Base-by-base conservation (phyloP, 2,329 filamentous ascomycete genomes). In the Talaromyces islandicus region DNA sequence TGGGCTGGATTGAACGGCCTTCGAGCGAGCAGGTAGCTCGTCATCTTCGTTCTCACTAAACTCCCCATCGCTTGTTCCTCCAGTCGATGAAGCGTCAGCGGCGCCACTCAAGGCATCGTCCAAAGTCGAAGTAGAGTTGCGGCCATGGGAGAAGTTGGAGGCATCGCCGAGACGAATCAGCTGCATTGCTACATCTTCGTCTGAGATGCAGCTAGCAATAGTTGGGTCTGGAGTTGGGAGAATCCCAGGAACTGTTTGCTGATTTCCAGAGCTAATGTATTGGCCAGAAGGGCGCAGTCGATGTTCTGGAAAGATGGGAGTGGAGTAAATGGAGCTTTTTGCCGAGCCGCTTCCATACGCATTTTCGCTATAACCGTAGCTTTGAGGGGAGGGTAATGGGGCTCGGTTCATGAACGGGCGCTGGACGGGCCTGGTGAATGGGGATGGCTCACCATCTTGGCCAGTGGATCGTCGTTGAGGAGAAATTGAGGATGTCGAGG, bases 401-500 rank as follows among this genome's bases (percentile, higher is more conserved):
- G 88, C 88, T 60, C 88, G 84, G 70, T 91, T 91, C 64, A 84
- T 84, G 71, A 94, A 95, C 6, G 89, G 89, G 68, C 92, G 90
- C 68, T 94, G 90, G 56, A 86, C 85, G 29, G 87, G 85, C 67
- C 87, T 86, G 55, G 88, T 84, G 71, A 90, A 95, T 4, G 91
- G 89, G 46, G 80, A 96, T 63, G 70, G 68, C 71, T 72, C 87
- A 73, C 71, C 88, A 79, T 79, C 90, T 80, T 79, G 89, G 75
- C 78, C 90, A 79, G 77, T 90, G 84, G 76, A 89, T 81, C 91
- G 90, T 70, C 93, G 88, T 71, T 92, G 91, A 62, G 93, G 93
- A 29, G 93, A 97, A 56, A 96, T 89, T 21, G 93, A 97, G n/a
- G 92, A 93, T 69, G 93, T 92, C n/a, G 93, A 97, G n/a, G 90